Base-by-base conservation (phyloP, 768 basidiomycete species). In the Gloeophyllum trabeum region DNA sequence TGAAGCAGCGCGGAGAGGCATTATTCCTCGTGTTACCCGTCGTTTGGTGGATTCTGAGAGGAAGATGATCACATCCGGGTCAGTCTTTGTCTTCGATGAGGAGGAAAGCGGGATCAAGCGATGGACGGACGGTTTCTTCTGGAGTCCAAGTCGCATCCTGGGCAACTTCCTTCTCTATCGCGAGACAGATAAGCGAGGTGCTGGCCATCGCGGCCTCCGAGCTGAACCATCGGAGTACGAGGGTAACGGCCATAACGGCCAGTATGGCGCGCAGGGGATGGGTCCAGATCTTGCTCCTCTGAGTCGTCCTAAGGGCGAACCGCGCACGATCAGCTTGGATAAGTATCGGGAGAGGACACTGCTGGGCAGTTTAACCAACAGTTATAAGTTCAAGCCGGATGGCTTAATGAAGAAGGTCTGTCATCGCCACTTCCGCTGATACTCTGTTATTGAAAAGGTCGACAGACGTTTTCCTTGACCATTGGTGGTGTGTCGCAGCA, bases 381-480 rank as follows among this genome's bases (percentile, higher is more conserved):
- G 78, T 57, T 83, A 86, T 71, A 90, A 90, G 61, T 97, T 94
- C 73, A 94, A 93, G 56, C 60, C 71, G 0, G 83, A 90, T 44
- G 94, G 94, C 5, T 73, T 98, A 59, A 90, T 97, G 79, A 98
- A 98, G 70, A 96, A 97, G 78, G 94, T 91, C 13, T 40, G n/a
- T 24, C 32, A n/a, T 30, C 41, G 7, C 32, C 16, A 12, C 30
- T 26, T 36, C 13, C 20, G 28, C 51, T 62, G 60, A 57, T 62
- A 57, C 62, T 56, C 56, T 50, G 26, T 24, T 3, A 16, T 23
- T n/a, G 30, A 16, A 5, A 14, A 34, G 34, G 32, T 19, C 18
- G 18, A 20, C 57, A 94, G 91, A 94, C 92, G 6, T 92, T 96
- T 59, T 94, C 92, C 7, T 66, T 96, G 43, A 80, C 80, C 18